Percentiles rank a stretch among this genome's conserved stretches.
Evolutionary conservation across 108 stramenopile genomes (phyloP).

Genomic region (Aurantiochytrium sp.): DNA sequence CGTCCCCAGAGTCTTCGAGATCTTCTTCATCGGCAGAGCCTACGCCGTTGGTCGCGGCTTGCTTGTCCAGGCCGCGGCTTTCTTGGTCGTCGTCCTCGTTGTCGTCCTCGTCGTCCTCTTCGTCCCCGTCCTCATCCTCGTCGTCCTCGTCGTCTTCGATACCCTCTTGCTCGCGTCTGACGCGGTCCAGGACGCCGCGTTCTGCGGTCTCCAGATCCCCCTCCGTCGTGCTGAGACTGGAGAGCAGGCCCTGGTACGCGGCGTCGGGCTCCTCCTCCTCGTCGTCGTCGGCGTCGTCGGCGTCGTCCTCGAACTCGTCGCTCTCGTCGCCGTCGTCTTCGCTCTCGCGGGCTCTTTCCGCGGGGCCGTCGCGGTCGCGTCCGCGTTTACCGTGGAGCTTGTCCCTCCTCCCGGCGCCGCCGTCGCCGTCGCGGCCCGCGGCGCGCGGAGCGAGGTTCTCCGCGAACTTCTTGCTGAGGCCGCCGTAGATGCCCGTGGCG

Average conservation of each 20-base stretch:
- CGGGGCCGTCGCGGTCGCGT: no score
- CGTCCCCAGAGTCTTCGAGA: background rate
- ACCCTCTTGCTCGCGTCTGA: background rate
- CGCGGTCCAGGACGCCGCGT: background rate
- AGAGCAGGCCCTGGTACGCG: constrained; percentile 6
- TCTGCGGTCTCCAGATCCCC: background rate
- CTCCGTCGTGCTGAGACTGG: background rate
- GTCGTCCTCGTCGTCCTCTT: background rate
- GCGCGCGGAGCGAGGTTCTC: no score
- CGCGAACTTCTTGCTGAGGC: background rate
- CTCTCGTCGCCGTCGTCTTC: background rate
- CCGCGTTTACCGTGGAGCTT: no score
- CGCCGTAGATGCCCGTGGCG: background rate
- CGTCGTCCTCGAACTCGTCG: background rate
- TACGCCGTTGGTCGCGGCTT: no score
- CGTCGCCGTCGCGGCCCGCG: no score
- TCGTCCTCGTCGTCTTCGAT: background rate
- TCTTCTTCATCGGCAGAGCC: background rate
- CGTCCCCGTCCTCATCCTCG: background rate
- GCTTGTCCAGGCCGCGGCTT: no score
- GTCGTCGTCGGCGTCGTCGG: background rate
- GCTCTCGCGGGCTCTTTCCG: background rate
- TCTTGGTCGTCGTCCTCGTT: background rate
- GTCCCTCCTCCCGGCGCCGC: no score
- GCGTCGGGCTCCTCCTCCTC: background rate